Evolutionary conservation across 129 eudicot genomes (phyloP).

Genomic region (Mikania micrantha): DNA sequence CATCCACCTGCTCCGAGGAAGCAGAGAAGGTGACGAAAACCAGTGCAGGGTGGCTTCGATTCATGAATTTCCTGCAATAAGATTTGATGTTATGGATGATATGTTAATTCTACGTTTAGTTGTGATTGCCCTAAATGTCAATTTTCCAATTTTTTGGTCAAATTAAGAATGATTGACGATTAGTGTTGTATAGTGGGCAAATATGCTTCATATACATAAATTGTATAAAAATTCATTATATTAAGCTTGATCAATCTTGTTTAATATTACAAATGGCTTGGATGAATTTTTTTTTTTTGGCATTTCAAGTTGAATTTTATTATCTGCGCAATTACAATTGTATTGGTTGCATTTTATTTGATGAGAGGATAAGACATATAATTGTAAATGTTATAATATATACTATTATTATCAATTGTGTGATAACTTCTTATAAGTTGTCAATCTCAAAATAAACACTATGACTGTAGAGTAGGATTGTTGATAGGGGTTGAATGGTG

Average conservation of each 20-base stretch:
- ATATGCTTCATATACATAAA: background rate
- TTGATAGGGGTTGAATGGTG: background rate
- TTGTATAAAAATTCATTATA: conserved; percentile 5
- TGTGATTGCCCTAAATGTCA: background rate
- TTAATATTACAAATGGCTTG: too few species aligned
- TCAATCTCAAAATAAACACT: background rate
- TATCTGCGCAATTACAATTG: too few species aligned
- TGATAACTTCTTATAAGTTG: background rate
- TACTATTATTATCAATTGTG: background rate
- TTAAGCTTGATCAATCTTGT: too few species aligned
- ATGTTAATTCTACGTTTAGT: background rate
- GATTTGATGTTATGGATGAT: background rate
- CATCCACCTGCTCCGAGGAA: conserved; percentile 44
- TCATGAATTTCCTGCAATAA: conserved; percentile 47
- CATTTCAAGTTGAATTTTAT: too few species aligned
- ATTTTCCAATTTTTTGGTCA: background rate
- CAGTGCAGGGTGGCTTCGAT: conserved; percentile 57
- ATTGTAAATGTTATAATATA: too few species aligned
- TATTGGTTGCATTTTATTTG: too few species aligned
- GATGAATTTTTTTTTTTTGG: too few species aligned
- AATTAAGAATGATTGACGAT: conserved; percentile 2
- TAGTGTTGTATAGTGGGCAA: conserved; percentile 14
- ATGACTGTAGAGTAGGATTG: background rate
- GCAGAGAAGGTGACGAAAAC: conserved; percentile 38
- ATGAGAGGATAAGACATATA: too few species aligned